phyloP scores from a whole-genome alignment of 345 rosid genomes.

The Odontarrhena argentea region DNA sequence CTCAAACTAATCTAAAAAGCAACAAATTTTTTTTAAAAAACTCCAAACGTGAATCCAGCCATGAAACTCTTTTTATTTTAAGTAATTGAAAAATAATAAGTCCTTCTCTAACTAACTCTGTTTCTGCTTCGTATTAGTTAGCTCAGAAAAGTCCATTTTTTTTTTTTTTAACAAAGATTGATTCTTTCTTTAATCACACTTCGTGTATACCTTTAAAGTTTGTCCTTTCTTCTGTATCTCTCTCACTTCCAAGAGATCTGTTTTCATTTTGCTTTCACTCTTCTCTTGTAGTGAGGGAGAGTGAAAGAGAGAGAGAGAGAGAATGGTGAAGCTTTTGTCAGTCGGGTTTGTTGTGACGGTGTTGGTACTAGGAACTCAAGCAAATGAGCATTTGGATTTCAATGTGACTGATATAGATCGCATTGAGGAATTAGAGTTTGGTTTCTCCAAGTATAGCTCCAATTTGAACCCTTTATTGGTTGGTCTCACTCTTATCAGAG shows the following conservation, averaged over 20 bases:
- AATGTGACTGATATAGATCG: slow-evolving; percentile 62
- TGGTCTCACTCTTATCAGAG: slow-evolving; percentile 79
- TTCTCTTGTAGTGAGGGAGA: slow-evolving; percentile 24
- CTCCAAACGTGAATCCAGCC: slow-evolving; percentile 43
- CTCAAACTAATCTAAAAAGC: neutral
- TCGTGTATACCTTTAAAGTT: slow-evolving; percentile 25
- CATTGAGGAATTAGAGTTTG: slow-evolving; percentile 51
- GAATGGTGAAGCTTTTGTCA: slow-evolving; percentile 48
- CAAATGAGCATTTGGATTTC: slow-evolving; percentile 50
- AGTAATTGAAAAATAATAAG: neutral
- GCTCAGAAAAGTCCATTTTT: slow-evolving; percentile 27
- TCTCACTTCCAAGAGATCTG: slow-evolving; percentile 30
- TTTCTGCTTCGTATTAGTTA: neutral
- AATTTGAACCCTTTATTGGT: slow-evolving; percentile 60
- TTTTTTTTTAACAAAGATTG: slow-evolving; percentile 28
- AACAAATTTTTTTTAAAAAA: neutral
- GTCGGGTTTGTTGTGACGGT: slow-evolving; percentile 41
- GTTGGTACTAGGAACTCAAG: slow-evolving; percentile 41
- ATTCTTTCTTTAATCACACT: slow-evolving; percentile 11
- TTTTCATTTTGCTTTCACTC: slow-evolving; percentile 31
- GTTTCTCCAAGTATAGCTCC: slow-evolving; percentile 47
- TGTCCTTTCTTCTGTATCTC: slow-evolving; percentile 35
- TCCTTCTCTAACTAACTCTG: too few relatives aligned
- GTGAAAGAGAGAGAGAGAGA: slow-evolving; percentile 32
- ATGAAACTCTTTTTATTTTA: slow-evolving; percentile 25